phyloP scores from a whole-genome alignment of 2,329 filamentous ascomycete genomes.

The Penicillium sp. region DNA sequence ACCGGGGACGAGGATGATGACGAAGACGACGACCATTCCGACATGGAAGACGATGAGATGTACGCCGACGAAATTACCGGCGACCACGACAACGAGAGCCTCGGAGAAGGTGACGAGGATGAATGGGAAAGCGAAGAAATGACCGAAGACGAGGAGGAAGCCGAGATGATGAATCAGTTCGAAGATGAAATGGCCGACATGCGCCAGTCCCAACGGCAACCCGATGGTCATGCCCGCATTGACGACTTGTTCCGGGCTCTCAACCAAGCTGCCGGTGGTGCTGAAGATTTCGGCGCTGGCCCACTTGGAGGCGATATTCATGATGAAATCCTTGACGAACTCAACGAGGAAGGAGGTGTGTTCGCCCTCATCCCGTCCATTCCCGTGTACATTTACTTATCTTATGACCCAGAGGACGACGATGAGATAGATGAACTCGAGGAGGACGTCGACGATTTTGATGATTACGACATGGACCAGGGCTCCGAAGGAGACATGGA shows the following conservation, averaged over 20 bases:
- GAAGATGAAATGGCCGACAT: slow-evolving; percentile 42
- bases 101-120: slow-evolving; percentile 46
- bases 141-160: slow-evolving; percentile 45
- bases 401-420: slow-evolving; percentile 47
- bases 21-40: slow-evolving; percentile 57
- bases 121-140: slow-evolving; percentile 50
- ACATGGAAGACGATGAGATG: slow-evolving; percentile 53
- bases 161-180: slow-evolving; percentile 43
- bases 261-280: slow-evolving; percentile 40
- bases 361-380: slow-evolving; percentile 1
- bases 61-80: slow-evolving; percentile 54
- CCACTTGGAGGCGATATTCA: slow-evolving; percentile 48
- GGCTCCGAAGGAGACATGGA: slow-evolving; percentile 40
- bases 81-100: slow-evolving; percentile 51
- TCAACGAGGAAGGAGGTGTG: slow-evolving; percentile 55
- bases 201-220: slow-evolving; percentile 36
- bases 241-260: slow-evolving; percentile 47
- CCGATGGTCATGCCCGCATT: slow-evolving; percentile 41
- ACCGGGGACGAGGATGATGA: slow-evolving; percentile 54
- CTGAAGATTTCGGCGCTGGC: slow-evolving; percentile 43
- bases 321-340: slow-evolving; percentile 49
- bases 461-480: slow-evolving; percentile 45
- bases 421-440: slow-evolving; percentile 47
- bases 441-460: slow-evolving; percentile 44
- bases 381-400: no score